Conservation (phyloP, 768 basidiomycete species). For the Leccinum olivaceopallidum region DNA sequence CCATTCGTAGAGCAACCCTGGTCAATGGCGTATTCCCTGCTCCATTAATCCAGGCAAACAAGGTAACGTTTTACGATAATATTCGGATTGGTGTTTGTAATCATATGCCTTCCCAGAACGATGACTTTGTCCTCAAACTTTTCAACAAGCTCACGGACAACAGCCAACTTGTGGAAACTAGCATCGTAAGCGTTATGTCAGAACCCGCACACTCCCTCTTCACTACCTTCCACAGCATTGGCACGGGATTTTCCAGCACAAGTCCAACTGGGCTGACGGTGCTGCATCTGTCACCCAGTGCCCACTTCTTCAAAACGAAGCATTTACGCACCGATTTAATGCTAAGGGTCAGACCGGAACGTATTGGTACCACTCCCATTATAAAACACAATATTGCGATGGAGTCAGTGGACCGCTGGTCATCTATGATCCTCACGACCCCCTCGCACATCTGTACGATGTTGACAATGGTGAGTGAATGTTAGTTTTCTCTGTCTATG, state of each 20-base stretch:
- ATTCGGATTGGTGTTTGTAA: not conserved
- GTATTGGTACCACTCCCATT: conserved; percentile 50
- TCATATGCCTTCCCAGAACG: conserved; percentile 29
- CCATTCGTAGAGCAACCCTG: conserved; percentile 38
- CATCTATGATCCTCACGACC: conserved; percentile 47
- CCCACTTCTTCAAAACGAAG: conserved; percentile 36
- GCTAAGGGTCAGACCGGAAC: conserved; percentile 38
- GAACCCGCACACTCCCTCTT: conserved; percentile 14
- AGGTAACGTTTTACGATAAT: conserved; percentile 19
- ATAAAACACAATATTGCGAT: conserved; percentile 40
- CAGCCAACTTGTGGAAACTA: not conserved
- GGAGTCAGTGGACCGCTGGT: conserved; percentile 45
- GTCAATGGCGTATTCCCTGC: conserved; percentile 47
- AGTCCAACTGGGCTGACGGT: conserved; percentile 38
- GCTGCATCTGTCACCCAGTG: conserved; percentile 44
- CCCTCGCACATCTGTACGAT: conserved; percentile 41
- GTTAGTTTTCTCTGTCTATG: not conserved
- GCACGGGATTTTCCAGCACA: not conserved
- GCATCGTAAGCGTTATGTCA: not conserved
- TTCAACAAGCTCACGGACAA: conserved; percentile 28
- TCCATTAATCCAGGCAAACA: conserved; percentile 44
- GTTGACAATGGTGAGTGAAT: conserved; percentile 43
- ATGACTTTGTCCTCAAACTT: conserved; percentile 42
- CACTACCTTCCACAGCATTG: not conserved
- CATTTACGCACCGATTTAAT: conserved; percentile 40